phyloP scores from a whole-genome alignment of 1,284 basidiomycete genomes.

The Chondrostereum purpureum region DNA sequence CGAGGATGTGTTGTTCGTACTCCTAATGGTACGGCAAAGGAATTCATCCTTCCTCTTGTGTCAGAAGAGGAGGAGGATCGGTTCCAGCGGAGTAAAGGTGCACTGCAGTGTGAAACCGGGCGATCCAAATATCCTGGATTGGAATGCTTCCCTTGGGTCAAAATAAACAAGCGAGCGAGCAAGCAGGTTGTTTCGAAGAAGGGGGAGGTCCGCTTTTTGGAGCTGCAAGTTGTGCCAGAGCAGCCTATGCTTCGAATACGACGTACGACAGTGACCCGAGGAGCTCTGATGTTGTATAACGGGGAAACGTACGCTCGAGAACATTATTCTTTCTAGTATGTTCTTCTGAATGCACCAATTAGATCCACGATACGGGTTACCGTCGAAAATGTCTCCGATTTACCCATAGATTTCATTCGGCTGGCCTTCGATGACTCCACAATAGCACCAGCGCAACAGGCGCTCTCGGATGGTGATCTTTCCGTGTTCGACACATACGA shows the following conservation, averaged over 20 bases:
- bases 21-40: slow-evolving; percentile 63
- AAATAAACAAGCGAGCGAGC: slow-evolving; percentile 30
- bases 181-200: slow-evolving; percentile 29
- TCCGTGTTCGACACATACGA: slow-evolving; percentile 86
- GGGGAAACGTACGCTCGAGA: slow-evolving; percentile 68
- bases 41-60: slow-evolving; percentile 73
- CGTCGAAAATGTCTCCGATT: slow-evolving; percentile 78
- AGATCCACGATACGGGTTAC: slow-evolving; percentile 81
- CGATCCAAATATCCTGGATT: slow-evolving; percentile 70
- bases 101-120: slow-evolving; percentile 55
- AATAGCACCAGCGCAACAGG: slow-evolving; percentile 66
- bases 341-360: slow-evolving; percentile 4
- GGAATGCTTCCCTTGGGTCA: slow-evolving; percentile 56
- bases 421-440: slow-evolving; percentile 88
- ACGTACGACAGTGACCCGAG: slow-evolving; percentile 82
- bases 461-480: slow-evolving; percentile 74
- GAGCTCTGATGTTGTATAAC: slow-evolving; percentile 88
- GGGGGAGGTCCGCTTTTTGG: slow-evolving; percentile 45
- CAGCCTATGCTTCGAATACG: slow-evolving; percentile 84
- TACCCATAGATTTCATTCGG: slow-evolving; percentile 81
- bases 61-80: slow-evolving; percentile 68
- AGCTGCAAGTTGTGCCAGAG: slow-evolving; percentile 76
- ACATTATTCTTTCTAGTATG: slow-evolving; percentile 20
- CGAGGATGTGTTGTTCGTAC: slow-evolving; percentile 77
- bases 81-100: slow-evolving; percentile 48